A percentile compares a stretch with the other conserved stretches of the same genome.
Conservation (phyloP, 805 yeast genomes). For the Tetrapisispora namnaoensis region DNA sequence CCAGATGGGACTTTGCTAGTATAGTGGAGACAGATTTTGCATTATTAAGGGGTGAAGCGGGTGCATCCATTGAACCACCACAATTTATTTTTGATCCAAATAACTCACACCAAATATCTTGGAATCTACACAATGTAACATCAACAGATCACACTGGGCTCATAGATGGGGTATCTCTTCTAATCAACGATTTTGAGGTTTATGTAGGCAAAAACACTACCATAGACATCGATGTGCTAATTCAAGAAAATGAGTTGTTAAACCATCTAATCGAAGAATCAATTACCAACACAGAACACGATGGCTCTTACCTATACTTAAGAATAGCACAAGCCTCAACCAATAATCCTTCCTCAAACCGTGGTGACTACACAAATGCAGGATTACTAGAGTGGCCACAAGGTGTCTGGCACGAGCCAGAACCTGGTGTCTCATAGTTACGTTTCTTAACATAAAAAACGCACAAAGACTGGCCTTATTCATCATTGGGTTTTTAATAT, state of each 20-base stretch:
- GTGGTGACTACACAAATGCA: constrained; percentile 61
- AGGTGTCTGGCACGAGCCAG: constrained; percentile 43
- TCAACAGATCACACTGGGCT: constrained; percentile 18
- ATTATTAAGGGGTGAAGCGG: constrained; percentile 65
- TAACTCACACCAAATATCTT: constrained; percentile 19
- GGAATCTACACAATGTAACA: constrained; percentile 16
- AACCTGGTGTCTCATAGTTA: constrained; percentile 40
- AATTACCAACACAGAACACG: constrained; percentile 8
- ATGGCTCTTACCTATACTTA: constrained; percentile 33
- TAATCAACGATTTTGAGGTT: constrained; percentile 72
- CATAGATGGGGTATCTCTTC: constrained; percentile 47
- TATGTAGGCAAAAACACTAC: constrained; percentile 46
- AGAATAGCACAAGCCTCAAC: constrained; percentile 46
- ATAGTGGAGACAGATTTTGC: constrained; percentile 67
- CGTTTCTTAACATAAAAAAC: neutral
- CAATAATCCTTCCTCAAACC: constrained; percentile 29
- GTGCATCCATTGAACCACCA: constrained; percentile 43
- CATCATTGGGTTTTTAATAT: too few species aligned
- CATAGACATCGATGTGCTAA: constrained; percentile 34
- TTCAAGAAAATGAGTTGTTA: constrained; percentile 26
- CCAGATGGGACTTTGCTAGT: constrained; percentile 91
- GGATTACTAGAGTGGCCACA: constrained; percentile 50
- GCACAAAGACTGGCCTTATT: neutral
- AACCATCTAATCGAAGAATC: constrained; percentile 27
- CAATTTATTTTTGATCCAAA: constrained; percentile 21